phyloP scores from a whole-genome alignment of 768 basidiomycete genomes.

The Kwoniella bestiolae region DNA sequence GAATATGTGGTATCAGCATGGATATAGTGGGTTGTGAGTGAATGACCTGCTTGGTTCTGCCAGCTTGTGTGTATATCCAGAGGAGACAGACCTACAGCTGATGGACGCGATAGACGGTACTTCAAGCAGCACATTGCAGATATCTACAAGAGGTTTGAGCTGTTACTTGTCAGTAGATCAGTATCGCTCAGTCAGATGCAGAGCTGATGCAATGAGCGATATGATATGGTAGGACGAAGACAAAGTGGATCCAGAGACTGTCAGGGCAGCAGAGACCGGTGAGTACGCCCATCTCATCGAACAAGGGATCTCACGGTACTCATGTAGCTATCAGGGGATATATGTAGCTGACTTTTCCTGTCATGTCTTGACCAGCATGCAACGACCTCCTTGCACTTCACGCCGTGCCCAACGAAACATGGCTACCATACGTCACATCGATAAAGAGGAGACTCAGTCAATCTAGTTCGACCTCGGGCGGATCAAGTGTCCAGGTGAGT shows the following conservation, averaged over 20 bases:
- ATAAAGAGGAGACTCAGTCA: slow-evolving; percentile 5
- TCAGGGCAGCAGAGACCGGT: slow-evolving; percentile 18
- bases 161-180: slow-evolving; percentile 9
- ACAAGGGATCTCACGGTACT: too few relatives aligned
- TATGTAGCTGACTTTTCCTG: not conserved
- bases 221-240: slow-evolving; percentile 16
- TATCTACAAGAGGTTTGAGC: slow-evolving; percentile 20
- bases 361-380: slow-evolving; percentile 2
- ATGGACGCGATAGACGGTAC: slow-evolving; percentile 23
- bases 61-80: too few relatives aligned
- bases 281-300: not conserved
- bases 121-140: slow-evolving; percentile 20
- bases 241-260: slow-evolving; percentile 12
- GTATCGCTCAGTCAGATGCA: not conserved
- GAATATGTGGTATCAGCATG: slow-evolving; percentile 24
- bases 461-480: not conserved
- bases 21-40: slow-evolving; percentile 22
- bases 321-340: too few relatives aligned
- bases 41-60: too few relatives aligned
- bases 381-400: slow-evolving; percentile 15
- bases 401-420: slow-evolving; percentile 13
- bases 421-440: slow-evolving; percentile 10
- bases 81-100: too few relatives aligned
- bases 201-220: too few relatives aligned
- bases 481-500: slow-evolving; percentile 5